phyloP scores from a whole-genome alignment of 345 rosid genomes.

The Camelina sativa region DNA sequence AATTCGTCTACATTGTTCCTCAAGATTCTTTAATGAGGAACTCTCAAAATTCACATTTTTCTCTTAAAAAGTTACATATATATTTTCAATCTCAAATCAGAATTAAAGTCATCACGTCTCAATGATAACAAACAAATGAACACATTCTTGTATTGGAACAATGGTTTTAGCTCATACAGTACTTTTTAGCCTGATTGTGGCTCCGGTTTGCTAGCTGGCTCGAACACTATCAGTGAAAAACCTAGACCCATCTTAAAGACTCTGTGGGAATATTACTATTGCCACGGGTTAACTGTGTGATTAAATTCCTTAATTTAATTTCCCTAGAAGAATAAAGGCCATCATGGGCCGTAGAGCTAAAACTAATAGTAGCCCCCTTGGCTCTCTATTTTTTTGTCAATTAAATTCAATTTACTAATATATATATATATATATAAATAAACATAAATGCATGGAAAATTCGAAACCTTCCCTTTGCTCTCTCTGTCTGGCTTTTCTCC shows the following conservation, averaged over 20 bases:
- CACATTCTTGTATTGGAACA: slow-evolving; percentile 21
- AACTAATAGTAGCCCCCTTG: not conserved
- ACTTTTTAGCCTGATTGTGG: not conserved
- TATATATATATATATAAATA: not conserved
- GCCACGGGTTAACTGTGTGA: slow-evolving; percentile 2
- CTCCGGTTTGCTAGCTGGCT: slow-evolving; percentile 9
- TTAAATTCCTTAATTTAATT: not conserved
- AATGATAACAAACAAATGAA: not conserved
- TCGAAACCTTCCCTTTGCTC: slow-evolving; percentile 28
- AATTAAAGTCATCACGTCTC: not conserved
- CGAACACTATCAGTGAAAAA: not conserved
- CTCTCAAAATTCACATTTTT: not conserved
- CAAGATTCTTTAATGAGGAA: slow-evolving; percentile 2
- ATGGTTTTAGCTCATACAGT: not conserved
- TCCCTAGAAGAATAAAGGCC: slow-evolving; percentile 18
- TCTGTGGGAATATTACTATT: not conserved
- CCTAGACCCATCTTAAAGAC: not conserved
- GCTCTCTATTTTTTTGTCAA: not conserved
- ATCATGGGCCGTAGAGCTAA: not conserved
- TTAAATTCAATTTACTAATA: not conserved
- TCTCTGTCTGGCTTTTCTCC: slow-evolving; percentile 39
- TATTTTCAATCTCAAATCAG: not conserved
- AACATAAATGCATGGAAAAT: slow-evolving; percentile 44
- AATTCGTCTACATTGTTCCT: slow-evolving; percentile 14
- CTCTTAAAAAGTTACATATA: not conserved